phyloP scores from a whole-genome alignment of 192 early-diverging fungal genomes.

The Podila horticola region DNA sequence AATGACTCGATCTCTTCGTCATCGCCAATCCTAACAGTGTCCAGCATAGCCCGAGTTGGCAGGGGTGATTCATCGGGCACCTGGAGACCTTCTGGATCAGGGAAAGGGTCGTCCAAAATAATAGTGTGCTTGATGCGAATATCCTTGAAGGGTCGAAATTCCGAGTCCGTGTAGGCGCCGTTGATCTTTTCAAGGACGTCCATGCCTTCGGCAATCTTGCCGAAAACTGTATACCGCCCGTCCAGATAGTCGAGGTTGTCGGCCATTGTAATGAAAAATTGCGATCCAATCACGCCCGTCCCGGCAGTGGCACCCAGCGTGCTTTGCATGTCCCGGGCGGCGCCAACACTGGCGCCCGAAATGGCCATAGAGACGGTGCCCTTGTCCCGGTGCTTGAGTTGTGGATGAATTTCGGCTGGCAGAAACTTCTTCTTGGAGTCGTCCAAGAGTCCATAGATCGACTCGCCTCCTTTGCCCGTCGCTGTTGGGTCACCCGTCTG shows the following conservation, averaged over 20 bases:
- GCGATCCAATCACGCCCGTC: constrained; percentile 74
- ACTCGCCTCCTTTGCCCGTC: constrained; percentile 75
- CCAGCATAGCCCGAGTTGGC: constrained; percentile 79
- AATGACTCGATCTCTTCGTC: constrained; percentile 75
- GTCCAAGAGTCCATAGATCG: constrained; percentile 72
- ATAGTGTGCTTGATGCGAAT: constrained; percentile 93
- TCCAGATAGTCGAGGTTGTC: constrained; percentile 83
- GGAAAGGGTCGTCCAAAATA: constrained; percentile 93
- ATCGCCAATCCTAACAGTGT: constrained; percentile 79
- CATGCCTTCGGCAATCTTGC: constrained; percentile 88
- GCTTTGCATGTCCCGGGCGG: constrained; percentile 28
- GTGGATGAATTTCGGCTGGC: constrained; percentile 80
- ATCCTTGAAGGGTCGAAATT: constrained; percentile 82
- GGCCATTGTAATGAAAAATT: constrained; percentile 89
- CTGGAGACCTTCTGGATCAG: constrained; percentile 76
- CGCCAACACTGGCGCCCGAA: constrained; percentile 50
- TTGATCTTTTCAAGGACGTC: constrained; percentile 88
- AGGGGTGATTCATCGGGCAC: constrained; percentile 78
- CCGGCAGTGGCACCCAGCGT: constrained; percentile 26
- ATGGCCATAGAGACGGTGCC: constrained; percentile 86
- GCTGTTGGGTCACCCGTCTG: constrained; percentile 82
- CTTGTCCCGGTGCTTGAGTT: constrained; percentile 78
- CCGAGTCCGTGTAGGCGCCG: constrained; percentile 71
- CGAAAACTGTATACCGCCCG: constrained; percentile 88
- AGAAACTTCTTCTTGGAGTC: constrained; percentile 67